Evolutionary conservation across 169 alveolate species (phyloP), one percentile per base, ranked within the genome.

Genomic region (Haemoproteus tartakovskyi): DNA sequence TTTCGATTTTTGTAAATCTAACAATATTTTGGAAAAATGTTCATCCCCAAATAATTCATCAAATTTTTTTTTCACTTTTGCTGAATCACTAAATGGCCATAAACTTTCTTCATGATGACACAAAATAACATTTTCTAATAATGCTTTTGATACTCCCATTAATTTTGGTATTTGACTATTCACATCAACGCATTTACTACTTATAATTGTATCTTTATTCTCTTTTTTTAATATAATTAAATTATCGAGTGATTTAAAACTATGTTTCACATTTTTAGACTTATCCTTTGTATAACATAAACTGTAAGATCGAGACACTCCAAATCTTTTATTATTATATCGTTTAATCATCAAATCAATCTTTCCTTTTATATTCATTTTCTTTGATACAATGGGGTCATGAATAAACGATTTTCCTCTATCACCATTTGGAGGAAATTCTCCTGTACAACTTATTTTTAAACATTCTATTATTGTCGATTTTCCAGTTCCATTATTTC

Each of bases 401-500:
- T 95, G 96, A 22, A 97, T 62, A 79, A 96, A 97, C 26, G 96
- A 92, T 62, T 94, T 94, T 11, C 99, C 99, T 48, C 93, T 92
- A 21, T 92, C 91, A 9, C 97, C 94, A 63, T 94, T 92, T 14
- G 99, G 99, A 11, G 99, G 99, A 81, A 96, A 88, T 21, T 95
- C 94, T 3, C 99, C 99, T 16, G 97, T 90, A 30, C 97, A 91
- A 30, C 96, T 96, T 85, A 92, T 90, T 61, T 94, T 93, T 37
- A 96, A 89, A 79, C 98, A 95, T 86, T 97, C 99, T 24, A 97
- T 95, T 52, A 97, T 90, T 3, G 99, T 97, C 91, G 99, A 96
- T 85, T 96, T 97, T 3, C 99, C 99, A 24, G 98, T 95, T 26
- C 99, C 99, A 88, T 97, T 97, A 43, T 95, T 97, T 37, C 99